Evolutionary conservation across 1,139 yeast species (phyloP), one percentile per base, ranked within the genome.

Genomic region (Yamadazyma blattariae): DNA sequence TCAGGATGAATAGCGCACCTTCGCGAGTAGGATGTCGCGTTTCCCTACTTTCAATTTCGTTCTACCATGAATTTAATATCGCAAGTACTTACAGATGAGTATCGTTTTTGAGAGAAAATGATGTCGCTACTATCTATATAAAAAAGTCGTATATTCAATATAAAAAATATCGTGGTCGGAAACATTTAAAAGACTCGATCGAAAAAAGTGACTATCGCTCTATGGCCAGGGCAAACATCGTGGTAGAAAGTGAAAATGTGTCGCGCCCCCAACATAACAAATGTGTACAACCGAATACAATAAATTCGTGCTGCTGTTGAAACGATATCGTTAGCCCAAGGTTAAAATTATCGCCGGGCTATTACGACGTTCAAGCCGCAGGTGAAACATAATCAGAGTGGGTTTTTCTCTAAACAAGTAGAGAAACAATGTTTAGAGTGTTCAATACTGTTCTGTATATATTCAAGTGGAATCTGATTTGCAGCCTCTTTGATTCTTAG

Each of bases 401-500:
- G 36, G 23, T 30, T 26, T 27, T 27, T 37, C 25, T 35, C 30
- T 26, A 31, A 29, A 27, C 45, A 39, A 26, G 25, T 35, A 19
- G 39, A 30, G 32, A 39, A 39, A 25, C 38, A 32, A 5, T 34
- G 24, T 16, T 16, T 30, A 13, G 43, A 39, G 27, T 41, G 45
- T 12, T 37, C 6, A 15, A 41, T 41, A 23, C 37, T 27, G 24
- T 41, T 31, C 27, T 41, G 38, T 23, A 30, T 30, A 30, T 38
- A 15, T 25, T 29, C 40, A 29, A 38, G 25, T 8, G 45, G 45
- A 8, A 38, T 21, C 3, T 31, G 31, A 34, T 28, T 35, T 22
- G 44, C 46, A 30, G 41, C 46, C 13, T 38, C 42, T 14, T 19
- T 30, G 24, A 39, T 41, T 27, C 43, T 27, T 15, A n/a, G 28